Conservation (phyloP, 2,329 filamentous ascomycete species). For the Nigrospora osmanthi region DNA sequence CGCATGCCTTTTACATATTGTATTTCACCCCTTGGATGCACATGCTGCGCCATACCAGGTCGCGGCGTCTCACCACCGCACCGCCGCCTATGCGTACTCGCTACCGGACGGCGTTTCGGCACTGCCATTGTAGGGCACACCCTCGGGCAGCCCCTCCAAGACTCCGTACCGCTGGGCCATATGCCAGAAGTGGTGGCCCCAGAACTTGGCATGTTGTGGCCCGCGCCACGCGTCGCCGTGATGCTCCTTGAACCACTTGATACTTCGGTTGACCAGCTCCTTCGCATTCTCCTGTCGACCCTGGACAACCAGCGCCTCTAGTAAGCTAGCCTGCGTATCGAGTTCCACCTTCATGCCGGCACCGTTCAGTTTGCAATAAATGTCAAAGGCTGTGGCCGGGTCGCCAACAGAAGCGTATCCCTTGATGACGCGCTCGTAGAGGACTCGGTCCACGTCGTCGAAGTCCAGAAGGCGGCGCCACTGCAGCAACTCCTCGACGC, state of each 20-base stretch:
- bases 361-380: conserved; percentile 37
- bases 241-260: conserved; percentile 9
- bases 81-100: too few species aligned
- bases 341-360: conserved; percentile 33
- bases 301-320: conserved; percentile 20
- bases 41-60: too few species aligned
- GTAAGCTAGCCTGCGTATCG: conserved; percentile 32
- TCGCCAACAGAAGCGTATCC: conserved; percentile 54
- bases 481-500: conserved; percentile 54
- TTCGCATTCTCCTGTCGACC: conserved; percentile 10
- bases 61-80: too few species aligned
- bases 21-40: too few species aligned
- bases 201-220: conserved; percentile 8
- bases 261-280: conserved; percentile 13
- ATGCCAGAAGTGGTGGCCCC: conserved; percentile 18
- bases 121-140: too few species aligned
- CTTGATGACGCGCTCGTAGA: conserved; percentile 40
- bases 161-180: conserved; percentile 6
- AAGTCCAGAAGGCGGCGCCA: conserved; percentile 25
- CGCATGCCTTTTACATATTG: too few species aligned
- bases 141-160: neutral
- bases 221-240: conserved; percentile 1
- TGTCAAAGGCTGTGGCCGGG: conserved; percentile 35
- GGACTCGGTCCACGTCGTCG: conserved; percentile 37
- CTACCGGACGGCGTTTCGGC: too few species aligned